These are phyloP conservation scores for Westerdykella aurantiaca DNA, from an alignment of 2,329 filamentous ascomycete species.

Conservation along the genomic window DNA sequence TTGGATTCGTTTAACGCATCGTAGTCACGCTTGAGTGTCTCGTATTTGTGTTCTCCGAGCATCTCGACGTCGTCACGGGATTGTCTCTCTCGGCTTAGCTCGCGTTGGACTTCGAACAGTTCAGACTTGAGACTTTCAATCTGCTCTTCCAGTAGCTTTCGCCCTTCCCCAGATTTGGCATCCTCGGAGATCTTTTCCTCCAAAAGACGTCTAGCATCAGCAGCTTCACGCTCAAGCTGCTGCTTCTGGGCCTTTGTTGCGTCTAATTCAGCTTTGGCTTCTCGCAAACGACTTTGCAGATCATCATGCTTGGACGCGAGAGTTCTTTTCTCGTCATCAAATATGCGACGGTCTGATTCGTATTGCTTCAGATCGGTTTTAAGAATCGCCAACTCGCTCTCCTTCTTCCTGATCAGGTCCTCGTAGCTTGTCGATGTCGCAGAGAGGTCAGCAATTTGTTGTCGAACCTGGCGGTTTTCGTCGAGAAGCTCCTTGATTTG, in stretches of 20 bases:
- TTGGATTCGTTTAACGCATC: constrained; percentile 87
- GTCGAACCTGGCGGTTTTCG: constrained; percentile 76
- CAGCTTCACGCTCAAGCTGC: constrained; percentile 80
- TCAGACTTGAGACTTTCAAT: constrained; percentile 81
- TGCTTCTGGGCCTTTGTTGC: constrained; percentile 74
- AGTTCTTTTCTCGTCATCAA: constrained; percentile 71
- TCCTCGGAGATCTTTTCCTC: constrained; percentile 88
- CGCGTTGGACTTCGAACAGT: constrained; percentile 76
- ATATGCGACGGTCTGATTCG: constrained; percentile 69
- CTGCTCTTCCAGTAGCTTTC: constrained; percentile 78
- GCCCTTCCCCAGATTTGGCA: constrained; percentile 71
- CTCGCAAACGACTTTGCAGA: constrained; percentile 67
- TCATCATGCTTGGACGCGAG: constrained; percentile 73
- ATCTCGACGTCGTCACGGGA: constrained; percentile 90
- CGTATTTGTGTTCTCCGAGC: constrained; percentile 81
- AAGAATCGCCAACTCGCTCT: constrained; percentile 82
- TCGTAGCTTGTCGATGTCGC: constrained; percentile 93
- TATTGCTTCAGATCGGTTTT: constrained; percentile 78
- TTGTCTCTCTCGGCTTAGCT: constrained; percentile 84
- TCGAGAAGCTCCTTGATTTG: constrained; percentile 70
- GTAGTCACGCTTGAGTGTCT: constrained; percentile 76
- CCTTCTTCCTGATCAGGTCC: constrained; percentile 85
- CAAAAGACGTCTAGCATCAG: constrained; percentile 78
- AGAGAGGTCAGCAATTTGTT: constrained; percentile 80
- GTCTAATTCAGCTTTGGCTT: constrained; percentile 81